A percentile compares a stretch with the other conserved stretches of the same genome.
Evolutionary conservation across 331 rosid genomes (phyloP).

Genomic region (Pyracantha coccinea): DNA sequence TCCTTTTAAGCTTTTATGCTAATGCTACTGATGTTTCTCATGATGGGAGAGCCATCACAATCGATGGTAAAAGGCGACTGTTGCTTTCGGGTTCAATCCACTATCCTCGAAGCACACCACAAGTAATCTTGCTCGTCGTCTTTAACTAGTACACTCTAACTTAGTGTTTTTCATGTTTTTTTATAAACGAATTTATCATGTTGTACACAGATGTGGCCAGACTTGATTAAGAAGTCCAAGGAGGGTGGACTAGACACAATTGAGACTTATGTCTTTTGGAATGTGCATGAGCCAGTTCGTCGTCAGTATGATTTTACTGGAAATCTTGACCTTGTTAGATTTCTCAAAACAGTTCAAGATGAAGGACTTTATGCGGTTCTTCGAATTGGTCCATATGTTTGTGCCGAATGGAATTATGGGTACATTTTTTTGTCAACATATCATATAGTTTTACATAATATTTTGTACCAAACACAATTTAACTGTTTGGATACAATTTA

Average conservation of each 20-base stretch:
- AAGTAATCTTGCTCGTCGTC: conserved; percentile 4
- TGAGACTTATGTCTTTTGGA: conserved; percentile 54
- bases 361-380: conserved; percentile 44
- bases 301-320: conserved; percentile 40
- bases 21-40: conserved; percentile 14
- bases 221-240: conserved; percentile 35
- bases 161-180: neutral
- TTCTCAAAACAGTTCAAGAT: conserved; percentile 38
- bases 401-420: conserved; percentile 52
- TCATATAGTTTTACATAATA: too few relatives aligned
- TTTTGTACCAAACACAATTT: too few relatives aligned
- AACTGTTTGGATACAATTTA: too few relatives aligned
- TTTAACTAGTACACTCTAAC: neutral
- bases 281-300: conserved; percentile 40
- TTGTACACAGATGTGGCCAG: conserved; percentile 50
- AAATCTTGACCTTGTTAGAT: conserved; percentile 28
- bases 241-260: conserved; percentile 56
- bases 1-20: neutral
- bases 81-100: conserved; percentile 42
- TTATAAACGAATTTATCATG: neutral
- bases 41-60: conserved; percentile 37
- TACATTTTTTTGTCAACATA: neutral
- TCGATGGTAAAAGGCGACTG: conserved; percentile 35
- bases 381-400: conserved; percentile 56
- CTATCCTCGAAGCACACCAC: conserved; percentile 44